Base-by-base conservation (phyloP, 1,139 yeast genomes). In the Entelexis paramagnoliae region DNA sequence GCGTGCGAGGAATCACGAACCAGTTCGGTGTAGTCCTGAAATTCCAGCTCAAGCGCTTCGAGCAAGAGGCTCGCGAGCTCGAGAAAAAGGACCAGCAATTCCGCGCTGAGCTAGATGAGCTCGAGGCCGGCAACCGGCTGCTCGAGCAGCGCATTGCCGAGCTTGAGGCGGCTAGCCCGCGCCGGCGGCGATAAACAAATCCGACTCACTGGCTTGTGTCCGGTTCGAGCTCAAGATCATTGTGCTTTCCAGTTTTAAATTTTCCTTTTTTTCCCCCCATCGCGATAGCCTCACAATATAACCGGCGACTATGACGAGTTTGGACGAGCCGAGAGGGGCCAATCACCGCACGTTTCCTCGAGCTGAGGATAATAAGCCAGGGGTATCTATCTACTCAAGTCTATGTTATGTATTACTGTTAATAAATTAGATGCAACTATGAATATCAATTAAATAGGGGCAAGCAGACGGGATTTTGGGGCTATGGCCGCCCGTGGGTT, bases 1-100 rank as follows among this genome's bases (percentile, higher is more conserved):
- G 55, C 11, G 54, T 53, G n/a, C 40, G 26, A 67, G 42, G 72
- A 76, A 56, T 73, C 73, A 51, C 64, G 67, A 44, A 32, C 7
- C 51, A 53, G 54, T 76, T 78, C 59, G 72, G 74, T n/a, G 72
- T 70, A 20, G 67, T 75, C 30, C 75, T 80, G 40, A 63, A 66
- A 28, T 60, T 66, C 30, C 85, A 83, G 63, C 87, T 83, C 59
- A 70, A 66, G 51, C 74, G 78, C 57, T 83, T 84, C 62, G 77
- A 76, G 60, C 78, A 76, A 41, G 83, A 91, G 89, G 79, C 79
- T 58, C 66, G 66, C 48, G 79, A 77, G 3, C 70, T 85, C 52
- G 46, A 39, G 44, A 20, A n/a, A 8, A 29, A 20, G 17, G 49
- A 49, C 2, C 49, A 50, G 28, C 28, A 35, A 10, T 30, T 52